Base-by-base conservation (phyloP, 345 rosid genomes). In the Corymbia maculata region DNA sequence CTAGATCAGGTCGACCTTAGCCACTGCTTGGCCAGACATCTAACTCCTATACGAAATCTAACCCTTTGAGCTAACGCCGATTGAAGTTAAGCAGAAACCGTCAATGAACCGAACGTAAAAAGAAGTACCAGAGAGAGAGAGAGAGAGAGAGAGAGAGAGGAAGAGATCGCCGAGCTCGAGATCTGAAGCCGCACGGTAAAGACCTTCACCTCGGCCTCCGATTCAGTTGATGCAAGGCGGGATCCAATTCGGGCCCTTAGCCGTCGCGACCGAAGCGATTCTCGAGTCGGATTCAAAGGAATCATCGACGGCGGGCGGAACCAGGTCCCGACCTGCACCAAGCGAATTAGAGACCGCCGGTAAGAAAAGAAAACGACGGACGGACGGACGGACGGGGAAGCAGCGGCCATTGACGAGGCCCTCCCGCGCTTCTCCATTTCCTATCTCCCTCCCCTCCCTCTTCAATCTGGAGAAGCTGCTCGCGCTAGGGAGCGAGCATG, bases 281-380 rank as follows among this genome's bases (percentile, higher is more conserved):
- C 87, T 52, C 55, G 49, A 85, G 51, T 50, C 86, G 44, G 42
- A 36, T 36, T 4, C 42, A 36, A 36, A 22, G 5, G 61, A 55
- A 22, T 55, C 61, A 52, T 17, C 8, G 47, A 66, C 88, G 28
- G 44, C 64, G 86, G 53, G 90, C 93, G 89, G 88, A 93, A 93
- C 90, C 92, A 91, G 96, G 93, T 96, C 99, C 99, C 98, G 98
- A 96, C 96, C 97, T 97, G 98, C 98, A 97, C 97, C 99, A 97
- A 96, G 99, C 98, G 98, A 97, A 93, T 97, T 93, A 90, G 98
- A 96, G 93, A 87, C 96, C 96, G 95, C 94, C 95, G 94, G 94
- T 91, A 88, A 95, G 88, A 85, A 87, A 93, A 92, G 30, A 30
- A 70, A n/a, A 42, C 32, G 59, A 61, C 68, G 32, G 68, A 6